Conservation (phyloP, 305 asterid species). For the Andrographis paniculata region DNA sequence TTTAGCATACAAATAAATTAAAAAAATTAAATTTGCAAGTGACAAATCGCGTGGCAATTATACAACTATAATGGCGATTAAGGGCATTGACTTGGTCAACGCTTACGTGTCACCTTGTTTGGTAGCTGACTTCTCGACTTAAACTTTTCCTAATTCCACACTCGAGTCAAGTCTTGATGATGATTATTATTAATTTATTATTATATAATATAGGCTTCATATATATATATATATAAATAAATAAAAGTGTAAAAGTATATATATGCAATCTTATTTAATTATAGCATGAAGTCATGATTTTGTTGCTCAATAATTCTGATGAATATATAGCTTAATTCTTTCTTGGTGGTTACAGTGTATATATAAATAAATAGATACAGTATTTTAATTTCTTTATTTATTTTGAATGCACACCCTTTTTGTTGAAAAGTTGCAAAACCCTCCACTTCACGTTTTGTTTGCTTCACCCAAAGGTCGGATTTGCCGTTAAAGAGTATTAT, state of each 20-base stretch:
- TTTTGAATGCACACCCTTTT: background rate
- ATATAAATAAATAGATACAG: no score
- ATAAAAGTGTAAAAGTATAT: no score
- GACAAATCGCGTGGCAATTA: background rate
- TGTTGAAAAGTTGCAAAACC: constrained; percentile 21
- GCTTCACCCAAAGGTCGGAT: constrained; percentile 30
- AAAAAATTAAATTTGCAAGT: background rate
- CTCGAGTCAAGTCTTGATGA: no score
- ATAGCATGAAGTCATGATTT: constrained; percentile 10
- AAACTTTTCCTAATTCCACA: constrained; percentile 11
- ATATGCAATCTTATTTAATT: no score
- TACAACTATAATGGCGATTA: background rate
- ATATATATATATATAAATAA: no score
- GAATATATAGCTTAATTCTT: background rate
- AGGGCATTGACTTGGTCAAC: constrained; percentile 20
- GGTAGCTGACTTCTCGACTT: constrained; percentile 20
- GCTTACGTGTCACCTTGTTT: constrained; percentile 25
- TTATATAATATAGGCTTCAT: no score
- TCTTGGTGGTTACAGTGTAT: constrained; percentile 1
- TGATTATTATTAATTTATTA: no score
- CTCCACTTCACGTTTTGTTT: constrained; percentile 36
- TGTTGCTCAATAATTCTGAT: constrained; percentile 20
- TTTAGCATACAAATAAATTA: background rate
- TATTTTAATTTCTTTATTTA: constrained; percentile 10
- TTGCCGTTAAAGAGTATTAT: constrained; percentile 30